A percentile compares a stretch with the other conserved stretches of the same genome.
Conservation (phyloP, 2,329 filamentous ascomycete species). For the Tolypocladium capitatum region DNA sequence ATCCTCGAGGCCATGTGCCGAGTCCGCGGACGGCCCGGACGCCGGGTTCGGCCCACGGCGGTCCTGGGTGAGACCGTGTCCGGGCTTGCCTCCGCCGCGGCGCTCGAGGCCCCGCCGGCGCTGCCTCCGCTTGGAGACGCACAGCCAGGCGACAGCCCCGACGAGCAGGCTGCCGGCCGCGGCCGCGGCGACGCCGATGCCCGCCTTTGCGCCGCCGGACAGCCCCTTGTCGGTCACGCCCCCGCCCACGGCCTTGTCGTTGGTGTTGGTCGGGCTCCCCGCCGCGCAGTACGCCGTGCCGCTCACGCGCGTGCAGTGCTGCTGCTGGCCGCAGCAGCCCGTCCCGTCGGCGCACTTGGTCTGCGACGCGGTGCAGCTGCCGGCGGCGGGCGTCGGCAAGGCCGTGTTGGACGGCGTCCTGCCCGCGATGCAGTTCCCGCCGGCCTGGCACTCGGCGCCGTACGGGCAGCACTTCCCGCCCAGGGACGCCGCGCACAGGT, state of each 20-base stretch:
- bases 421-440: constrained; percentile 21
- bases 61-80: constrained; percentile 23
- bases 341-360: constrained; percentile 29
- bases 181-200: constrained; percentile 41
- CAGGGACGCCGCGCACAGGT: constrained; percentile 27
- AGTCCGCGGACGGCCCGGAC: constrained; percentile 32
- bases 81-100: constrained; percentile 3
- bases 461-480: constrained; percentile 38
- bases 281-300: constrained; percentile 26
- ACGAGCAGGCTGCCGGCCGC: constrained; percentile 28
- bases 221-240: constrained; percentile 14
- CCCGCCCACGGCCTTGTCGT: constrained; percentile 13
- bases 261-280: constrained; percentile 12
- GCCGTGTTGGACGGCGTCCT: constrained; percentile 9
- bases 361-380: constrained; percentile 32
- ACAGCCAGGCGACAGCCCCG: constrained; percentile 33
- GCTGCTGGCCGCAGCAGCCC: constrained; percentile 35
- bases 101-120: constrained; percentile 10
- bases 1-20: too few species aligned
- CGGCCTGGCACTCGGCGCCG: constrained; percentile 26
- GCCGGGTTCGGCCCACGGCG: constrained; percentile 32
- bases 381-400: constrained; percentile 20
- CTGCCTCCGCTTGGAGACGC: constrained; percentile 25
- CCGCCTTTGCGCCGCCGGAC: constrained; percentile 38
- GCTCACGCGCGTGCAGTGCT: constrained; percentile 26